These are phyloP conservation scores for Wickerhamiella spandovensis DNA, from an alignment of 805 yeast species.

Conservation along the genomic window DNA sequence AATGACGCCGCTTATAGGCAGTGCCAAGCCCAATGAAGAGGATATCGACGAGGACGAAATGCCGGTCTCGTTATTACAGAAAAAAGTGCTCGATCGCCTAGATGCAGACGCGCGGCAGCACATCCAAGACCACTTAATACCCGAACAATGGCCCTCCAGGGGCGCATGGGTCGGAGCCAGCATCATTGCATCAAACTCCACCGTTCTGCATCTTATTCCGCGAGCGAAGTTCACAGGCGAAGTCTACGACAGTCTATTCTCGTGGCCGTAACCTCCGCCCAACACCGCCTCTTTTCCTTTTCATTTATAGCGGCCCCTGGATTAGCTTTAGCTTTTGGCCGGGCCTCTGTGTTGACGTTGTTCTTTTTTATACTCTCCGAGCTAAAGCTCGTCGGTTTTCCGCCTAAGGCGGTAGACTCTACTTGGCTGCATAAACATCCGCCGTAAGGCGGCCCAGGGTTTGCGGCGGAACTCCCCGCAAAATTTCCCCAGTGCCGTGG, in stretches of 20 bases:
- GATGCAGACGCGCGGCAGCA: neutral
- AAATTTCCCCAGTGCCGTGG: no score
- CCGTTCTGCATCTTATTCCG: neutral
- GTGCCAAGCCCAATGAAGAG: neutral
- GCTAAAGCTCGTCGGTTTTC: no score
- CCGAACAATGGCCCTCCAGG: neutral
- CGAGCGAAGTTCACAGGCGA: neutral
- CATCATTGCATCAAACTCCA: neutral
- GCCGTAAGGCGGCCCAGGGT: no score
- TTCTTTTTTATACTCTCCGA: no score
- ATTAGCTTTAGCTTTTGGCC: no score
- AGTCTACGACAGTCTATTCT: neutral
- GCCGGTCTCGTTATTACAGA: neutral
- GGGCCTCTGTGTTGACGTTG: no score
- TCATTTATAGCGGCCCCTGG: no score
- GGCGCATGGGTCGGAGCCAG: conserved; percentile 1
- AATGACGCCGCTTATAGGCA: conserved; percentile 9
- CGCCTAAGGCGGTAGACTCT: no score
- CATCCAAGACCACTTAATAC: neutral
- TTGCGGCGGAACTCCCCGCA: no score
- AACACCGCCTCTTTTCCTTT: no score
- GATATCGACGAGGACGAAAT: conserved; percentile 1
- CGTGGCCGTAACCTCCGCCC: no score
- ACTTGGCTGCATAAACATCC: no score
- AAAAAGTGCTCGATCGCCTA: neutral